Conservation (phyloP, 257 asterid genomes). For the Rehmannia glutinosa region DNA sequence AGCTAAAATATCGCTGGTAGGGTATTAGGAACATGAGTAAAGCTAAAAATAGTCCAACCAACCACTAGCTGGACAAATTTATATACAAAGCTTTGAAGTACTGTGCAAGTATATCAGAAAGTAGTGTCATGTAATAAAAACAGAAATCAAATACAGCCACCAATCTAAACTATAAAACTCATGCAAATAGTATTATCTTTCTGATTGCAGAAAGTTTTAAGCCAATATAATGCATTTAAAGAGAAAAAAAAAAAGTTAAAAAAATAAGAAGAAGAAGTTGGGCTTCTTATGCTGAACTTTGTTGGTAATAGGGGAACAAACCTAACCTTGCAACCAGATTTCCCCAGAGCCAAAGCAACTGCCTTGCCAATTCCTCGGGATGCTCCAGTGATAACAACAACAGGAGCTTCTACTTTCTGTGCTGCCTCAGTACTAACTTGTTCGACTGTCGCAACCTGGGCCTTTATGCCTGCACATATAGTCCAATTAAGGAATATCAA, state of each 20-base stretch:
- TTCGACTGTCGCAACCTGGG: slow-evolving; percentile 61
- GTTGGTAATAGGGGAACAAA: background rate
- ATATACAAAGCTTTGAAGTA: background rate
- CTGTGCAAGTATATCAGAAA: background rate
- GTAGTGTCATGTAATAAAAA: no score
- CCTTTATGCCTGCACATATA: slow-evolving; percentile 54
- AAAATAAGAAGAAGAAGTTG: no score
- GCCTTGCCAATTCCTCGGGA: slow-evolving; percentile 97
- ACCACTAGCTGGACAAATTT: background rate
- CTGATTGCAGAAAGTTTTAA: no score
- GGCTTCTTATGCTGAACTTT: background rate
- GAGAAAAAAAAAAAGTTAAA: background rate
- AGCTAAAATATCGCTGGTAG: no score
- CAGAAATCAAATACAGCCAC: no score
- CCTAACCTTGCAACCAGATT: slow-evolving; percentile 91
- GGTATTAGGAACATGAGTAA: no score
- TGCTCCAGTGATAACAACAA: slow-evolving; percentile 88
- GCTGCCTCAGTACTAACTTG: slow-evolving; percentile 41
- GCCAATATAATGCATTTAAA: no score
- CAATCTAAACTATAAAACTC: no score
- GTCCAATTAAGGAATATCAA: background rate
- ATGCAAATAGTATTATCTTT: no score
- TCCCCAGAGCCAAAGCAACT: slow-evolving; percentile 85
- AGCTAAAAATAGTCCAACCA: background rate
- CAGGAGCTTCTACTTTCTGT: slow-evolving; percentile 71